Percentiles rank a stretch among this genome's conserved stretches.
Conservation (phyloP, 2,329 filamentous ascomycete species). For the Colletotrichum limetticola region DNA sequence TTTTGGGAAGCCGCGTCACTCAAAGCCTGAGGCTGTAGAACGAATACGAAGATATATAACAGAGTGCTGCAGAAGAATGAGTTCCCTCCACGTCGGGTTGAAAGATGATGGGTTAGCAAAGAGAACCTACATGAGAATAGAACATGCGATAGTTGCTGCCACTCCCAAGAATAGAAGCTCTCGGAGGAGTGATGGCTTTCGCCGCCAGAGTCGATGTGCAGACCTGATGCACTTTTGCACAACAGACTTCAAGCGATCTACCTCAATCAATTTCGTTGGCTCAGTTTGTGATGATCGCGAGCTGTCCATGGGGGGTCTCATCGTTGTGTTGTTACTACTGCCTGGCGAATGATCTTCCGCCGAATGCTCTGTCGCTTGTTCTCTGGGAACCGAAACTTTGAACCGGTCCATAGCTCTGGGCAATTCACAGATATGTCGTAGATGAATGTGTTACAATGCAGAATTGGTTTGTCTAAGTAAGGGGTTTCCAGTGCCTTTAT, state of each 20-base stretch:
- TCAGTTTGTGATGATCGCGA: background rate
- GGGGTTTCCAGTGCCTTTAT: background rate
- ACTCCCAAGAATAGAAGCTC: background rate
- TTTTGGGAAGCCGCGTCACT: background rate
- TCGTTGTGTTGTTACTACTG: background rate
- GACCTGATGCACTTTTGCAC: background rate
- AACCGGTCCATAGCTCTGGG: background rate
- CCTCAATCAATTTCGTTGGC: background rate
- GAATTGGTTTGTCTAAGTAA: background rate
- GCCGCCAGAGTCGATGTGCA: background rate
- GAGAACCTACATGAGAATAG: background rate
- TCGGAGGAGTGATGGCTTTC: background rate
- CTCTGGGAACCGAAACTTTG: background rate
- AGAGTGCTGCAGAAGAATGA: background rate
- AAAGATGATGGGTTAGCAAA: background rate
- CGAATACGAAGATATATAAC: conserved; percentile 1
- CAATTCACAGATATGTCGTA: background rate
- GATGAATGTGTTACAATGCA: background rate
- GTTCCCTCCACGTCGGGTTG: background rate
- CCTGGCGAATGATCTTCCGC: background rate
- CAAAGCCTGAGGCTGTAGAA: background rate
- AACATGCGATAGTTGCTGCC: background rate
- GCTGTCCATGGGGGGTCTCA: background rate
- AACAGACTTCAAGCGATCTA: background rate
- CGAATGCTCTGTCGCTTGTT: background rate